Evolutionary conservation across 2,329 filamentous ascomycete species (phyloP).

Genomic region (Penicillium janthinellum): DNA sequence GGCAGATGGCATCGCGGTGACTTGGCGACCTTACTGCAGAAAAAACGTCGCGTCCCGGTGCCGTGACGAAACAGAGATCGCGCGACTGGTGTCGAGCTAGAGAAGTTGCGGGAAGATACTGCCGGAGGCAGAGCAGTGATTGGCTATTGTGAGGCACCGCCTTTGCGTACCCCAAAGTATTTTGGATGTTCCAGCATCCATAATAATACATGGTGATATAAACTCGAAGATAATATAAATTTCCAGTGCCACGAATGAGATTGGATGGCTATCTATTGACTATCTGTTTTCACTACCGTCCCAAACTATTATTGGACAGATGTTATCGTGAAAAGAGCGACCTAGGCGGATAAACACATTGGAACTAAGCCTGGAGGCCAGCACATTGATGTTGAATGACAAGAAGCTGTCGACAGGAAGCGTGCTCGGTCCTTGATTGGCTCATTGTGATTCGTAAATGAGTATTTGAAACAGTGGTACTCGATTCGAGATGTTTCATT

Average conservation of each 20-base stretch:
- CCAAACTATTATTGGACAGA: too few species aligned
- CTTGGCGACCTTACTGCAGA: neutral
- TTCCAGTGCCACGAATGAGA: neutral
- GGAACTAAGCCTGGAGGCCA: too few species aligned
- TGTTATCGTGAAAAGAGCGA: too few species aligned
- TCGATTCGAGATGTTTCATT: too few species aligned
- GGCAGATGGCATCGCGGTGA: conserved; percentile 11
- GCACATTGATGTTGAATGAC: too few species aligned
- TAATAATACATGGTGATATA: neutral
- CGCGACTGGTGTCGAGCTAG: neutral
- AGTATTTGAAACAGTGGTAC: too few species aligned
- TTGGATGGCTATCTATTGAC: neutral
- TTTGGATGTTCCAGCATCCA: too few species aligned
- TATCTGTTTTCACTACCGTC: too few species aligned
- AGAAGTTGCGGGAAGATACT: conserved; percentile 2
- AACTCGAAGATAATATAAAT: neutral
- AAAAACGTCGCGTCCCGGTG: neutral
- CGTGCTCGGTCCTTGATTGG: too few species aligned
- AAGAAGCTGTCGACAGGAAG: too few species aligned
- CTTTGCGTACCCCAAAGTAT: neutral
- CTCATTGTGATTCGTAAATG: too few species aligned
- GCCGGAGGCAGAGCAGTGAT: neutral
- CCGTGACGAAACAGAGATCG: neutral
- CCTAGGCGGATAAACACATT: too few species aligned
- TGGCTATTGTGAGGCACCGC: neutral